Evolutionary conservation across 2,329 filamentous ascomycete genomes (phyloP), one percentile per base, ranked within the genome.

Genomic region (Ploettnerulaceae sp.): DNA sequence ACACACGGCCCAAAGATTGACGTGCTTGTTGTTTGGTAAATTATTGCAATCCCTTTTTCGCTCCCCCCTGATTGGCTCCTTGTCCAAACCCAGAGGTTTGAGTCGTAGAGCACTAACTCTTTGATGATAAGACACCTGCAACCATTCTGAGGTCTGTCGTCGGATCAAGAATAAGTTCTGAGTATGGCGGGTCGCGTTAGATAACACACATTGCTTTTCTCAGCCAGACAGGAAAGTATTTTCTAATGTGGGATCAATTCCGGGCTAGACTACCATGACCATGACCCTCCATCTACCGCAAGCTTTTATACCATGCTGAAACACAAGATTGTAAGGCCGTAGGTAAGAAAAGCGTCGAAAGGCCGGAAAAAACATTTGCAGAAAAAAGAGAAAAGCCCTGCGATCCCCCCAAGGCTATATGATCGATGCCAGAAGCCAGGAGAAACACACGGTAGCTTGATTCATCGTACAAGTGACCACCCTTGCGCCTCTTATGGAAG

Each of bases 191-290:
- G n/a, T n/a, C n/a, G n/a, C n/a, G n/a, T n/a, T n/a, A n/a, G n/a
- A n/a, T n/a, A n/a, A n/a, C n/a, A n/a, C n/a, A n/a, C n/a, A n/a
- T n/a, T n/a, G n/a, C n/a, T n/a, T n/a, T 29, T 4, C 17, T 6
- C 31, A 33, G 41, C 24, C 32, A 36, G 31, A 44, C 41, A 17
- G 41, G 17, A 28, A 20, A 37, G 25, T 37, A 37, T 58, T 60
- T 61, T 60, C 58, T 61, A 64, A 61, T 59, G 59, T 60, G 57
- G 62, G 60, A 62, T 64, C 59, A 55, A 64, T 64, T 64, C 56
- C 53, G 48, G 60, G 59, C 61, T 63, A 64, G 55, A 61, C 62
- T 65, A 64, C 57, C 61, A 56, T 61, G 41, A n/a, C n/a, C n/a
- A n/a, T n/a, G 49, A 62, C 57, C 59, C 56, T 62, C 55, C 61